phyloP scores from a whole-genome alignment of 2,329 filamentous ascomycete genomes.

The Diaporthe destruens region DNA sequence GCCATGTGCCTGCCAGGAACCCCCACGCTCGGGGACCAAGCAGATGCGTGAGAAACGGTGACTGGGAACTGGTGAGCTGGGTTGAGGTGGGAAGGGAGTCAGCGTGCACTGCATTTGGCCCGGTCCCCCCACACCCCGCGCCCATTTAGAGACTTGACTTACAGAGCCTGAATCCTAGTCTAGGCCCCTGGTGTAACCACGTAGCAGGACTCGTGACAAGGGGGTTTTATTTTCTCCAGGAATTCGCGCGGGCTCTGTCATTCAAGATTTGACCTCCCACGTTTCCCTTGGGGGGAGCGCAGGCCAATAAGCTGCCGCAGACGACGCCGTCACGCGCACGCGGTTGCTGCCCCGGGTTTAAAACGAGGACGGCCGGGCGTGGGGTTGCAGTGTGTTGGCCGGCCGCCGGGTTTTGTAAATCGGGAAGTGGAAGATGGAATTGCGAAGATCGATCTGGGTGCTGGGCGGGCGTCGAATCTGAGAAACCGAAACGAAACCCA shows the following conservation, averaged over 20 bases:
- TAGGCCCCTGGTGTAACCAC: slow-evolving; percentile 22
- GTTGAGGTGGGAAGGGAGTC: not conserved
- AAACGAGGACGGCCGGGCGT: not conserved
- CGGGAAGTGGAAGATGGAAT: not conserved
- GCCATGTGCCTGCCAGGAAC: not conserved
- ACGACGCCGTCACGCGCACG: slow-evolving; percentile 13
- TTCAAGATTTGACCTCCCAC: not conserved
- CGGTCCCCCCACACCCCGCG: slow-evolving; percentile 13
- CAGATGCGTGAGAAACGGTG: not conserved
- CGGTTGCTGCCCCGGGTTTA: not conserved
- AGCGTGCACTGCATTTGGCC: slow-evolving; percentile 3
- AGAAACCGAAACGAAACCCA: slow-evolving; percentile 20
- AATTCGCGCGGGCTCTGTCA: not conserved
- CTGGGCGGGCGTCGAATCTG: slow-evolving; percentile 20
- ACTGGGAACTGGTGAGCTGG: not conserved
- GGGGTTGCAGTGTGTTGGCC: slow-evolving; percentile 13
- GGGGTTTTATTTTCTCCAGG: not conserved
- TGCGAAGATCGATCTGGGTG: slow-evolving; percentile 23
- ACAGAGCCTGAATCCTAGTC: slow-evolving; percentile 28
- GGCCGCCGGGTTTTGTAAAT: not conserved
- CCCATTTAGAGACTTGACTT: slow-evolving; percentile 6
- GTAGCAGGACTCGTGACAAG: slow-evolving; percentile 26
- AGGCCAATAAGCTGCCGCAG: slow-evolving; percentile 17
- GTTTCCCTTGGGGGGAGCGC: not conserved
- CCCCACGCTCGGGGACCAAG: slow-evolving; percentile 1